Conservation (phyloP, 2,329 filamentous ascomycete species). For the Stagonosporopsis tanaceti region DNA sequence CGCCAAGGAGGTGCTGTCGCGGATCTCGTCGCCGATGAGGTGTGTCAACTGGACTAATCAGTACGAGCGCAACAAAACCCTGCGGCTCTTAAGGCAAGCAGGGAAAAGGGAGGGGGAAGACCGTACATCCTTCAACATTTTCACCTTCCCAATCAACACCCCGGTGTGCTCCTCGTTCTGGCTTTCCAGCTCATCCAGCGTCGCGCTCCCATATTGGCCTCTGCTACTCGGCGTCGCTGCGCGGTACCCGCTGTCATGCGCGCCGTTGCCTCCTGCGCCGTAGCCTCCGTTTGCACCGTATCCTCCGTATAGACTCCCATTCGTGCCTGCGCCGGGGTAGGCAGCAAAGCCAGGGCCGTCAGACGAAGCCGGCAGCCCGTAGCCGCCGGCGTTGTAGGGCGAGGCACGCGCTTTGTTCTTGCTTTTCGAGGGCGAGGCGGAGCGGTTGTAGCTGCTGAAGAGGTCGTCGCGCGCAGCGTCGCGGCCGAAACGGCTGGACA, state of each 20-base stretch:
- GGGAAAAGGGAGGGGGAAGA: background rate
- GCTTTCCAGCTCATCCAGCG: constrained; percentile 91
- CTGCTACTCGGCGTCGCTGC: constrained; percentile 62
- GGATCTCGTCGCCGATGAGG: constrained; percentile 94
- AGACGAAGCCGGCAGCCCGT: constrained; percentile 16
- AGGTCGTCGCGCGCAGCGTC: constrained; percentile 47
- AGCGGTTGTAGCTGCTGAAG: constrained; percentile 51
- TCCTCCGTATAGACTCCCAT: constrained; percentile 19
- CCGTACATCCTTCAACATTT: constrained; percentile 85
- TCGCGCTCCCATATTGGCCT: constrained; percentile 83
- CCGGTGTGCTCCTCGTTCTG: constrained; percentile 92
- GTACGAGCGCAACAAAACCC: background rate
- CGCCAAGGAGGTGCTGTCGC: constrained; percentile 84
- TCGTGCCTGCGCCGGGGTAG: constrained; percentile 40
- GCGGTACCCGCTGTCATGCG: constrained; percentile 11
- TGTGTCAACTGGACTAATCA: constrained; percentile 70
- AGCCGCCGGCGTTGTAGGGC: constrained; percentile 27
- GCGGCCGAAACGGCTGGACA: constrained; percentile 36
- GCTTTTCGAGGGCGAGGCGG: constrained; percentile 48
- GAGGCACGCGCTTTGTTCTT: constrained; percentile 32
- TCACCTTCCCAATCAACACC: constrained; percentile 90
- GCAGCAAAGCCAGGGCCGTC: constrained; percentile 33
- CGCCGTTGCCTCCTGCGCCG: background rate
- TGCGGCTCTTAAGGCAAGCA: background rate
- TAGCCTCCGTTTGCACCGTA: constrained; percentile 1